These are phyloP conservation scores for Chytriomyces confervae DNA, from an alignment of 192 early-diverging fungal species.

Conservation along the genomic window DNA sequence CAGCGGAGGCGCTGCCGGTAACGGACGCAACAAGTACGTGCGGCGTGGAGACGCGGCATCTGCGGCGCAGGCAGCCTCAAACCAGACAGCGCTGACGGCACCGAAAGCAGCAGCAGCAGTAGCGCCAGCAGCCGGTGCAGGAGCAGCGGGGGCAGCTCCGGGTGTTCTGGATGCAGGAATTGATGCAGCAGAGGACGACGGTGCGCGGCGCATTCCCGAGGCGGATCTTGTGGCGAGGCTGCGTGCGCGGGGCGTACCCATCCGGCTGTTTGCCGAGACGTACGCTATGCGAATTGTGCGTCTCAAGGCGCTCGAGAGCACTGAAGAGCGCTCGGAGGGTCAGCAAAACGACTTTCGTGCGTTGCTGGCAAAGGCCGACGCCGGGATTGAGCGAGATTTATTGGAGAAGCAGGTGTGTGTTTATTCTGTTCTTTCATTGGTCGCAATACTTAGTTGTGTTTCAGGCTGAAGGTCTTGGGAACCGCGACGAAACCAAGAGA, in stretches of 20 bases:
- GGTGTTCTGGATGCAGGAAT: constrained; percentile 1
- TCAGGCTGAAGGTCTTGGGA: constrained; percentile 48
- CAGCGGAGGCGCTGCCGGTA: constrained; percentile 23
- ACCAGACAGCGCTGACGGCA: not conserved
- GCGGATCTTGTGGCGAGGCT: constrained; percentile 83
- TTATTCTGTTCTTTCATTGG: too few species aligned
- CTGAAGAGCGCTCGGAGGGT: constrained; percentile 78
- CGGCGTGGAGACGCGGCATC: constrained; percentile 74
- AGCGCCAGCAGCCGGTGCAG: not conserved
- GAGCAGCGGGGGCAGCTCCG: not conserved
- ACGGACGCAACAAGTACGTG: constrained; percentile 75
- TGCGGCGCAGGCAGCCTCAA: constrained; percentile 13
- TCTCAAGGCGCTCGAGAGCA: constrained; percentile 78
- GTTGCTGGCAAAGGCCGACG: constrained; percentile 82
- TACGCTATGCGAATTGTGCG: constrained; percentile 78
- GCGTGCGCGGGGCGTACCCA: constrained; percentile 85
- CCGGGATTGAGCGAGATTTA: constrained; percentile 64
- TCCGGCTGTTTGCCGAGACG: constrained; percentile 90
- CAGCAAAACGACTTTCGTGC: constrained; percentile 93
- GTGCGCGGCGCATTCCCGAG: constrained; percentile 63
- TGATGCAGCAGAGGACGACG: constrained; percentile 26
- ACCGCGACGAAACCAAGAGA: constrained; percentile 53
- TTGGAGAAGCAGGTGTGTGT: constrained; percentile 56
- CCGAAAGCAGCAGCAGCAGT: constrained; percentile 12
- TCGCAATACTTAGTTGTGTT: too few species aligned